Evolutionary conservation across 2,329 filamentous ascomycete species (phyloP), one percentile per base, ranked within the genome.

Genomic region (Sclerotinia nivalis): DNA sequence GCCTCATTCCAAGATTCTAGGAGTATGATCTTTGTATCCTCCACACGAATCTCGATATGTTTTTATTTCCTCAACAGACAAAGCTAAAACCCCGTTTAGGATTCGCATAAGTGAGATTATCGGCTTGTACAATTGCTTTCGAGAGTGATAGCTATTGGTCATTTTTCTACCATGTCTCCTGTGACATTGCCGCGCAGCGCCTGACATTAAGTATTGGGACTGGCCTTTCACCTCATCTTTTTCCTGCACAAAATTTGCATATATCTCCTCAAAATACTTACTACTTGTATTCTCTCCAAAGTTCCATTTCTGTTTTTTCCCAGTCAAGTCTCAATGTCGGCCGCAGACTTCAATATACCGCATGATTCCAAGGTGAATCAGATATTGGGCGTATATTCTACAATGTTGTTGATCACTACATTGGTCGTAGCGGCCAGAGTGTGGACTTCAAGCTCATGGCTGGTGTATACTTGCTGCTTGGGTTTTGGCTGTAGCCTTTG

Each of bases 321-420:
- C 56, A 58, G 34, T 15, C 8, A 13, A 54, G 12, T 54, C 47
- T 13, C 31, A 34, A 62, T 64, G 49, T 55, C 58, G 12, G 40
- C 47, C 3, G 13, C 47, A 20, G 58, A 64, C 37, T 56, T 56
- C 20, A 45, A 43, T 34, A 20, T 47, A 55, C 56, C 47, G 18
- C 66, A 68, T 68, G 66, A 68, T 45, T 68, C 66, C 25, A 61
- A 52, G 47, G 66, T 12, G 7, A 22, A n/a, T 20, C 66, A 68
- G 47, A 50, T 68, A 10, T 34, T 61, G 34, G 66, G 56, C 54
- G 56, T 68, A 62, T 68, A 56, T 37, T 54, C 66, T 43, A 25
- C 66, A 20, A 68, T 68, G 66, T 61, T 68, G 37, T 56, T 68
- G 18, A 40, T 68, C 20, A 61, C 40, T 13, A 62, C 56, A 34